Conservation (phyloP, 2,329 filamentous ascomycete genomes). For the Colletotrichum noveboracense region DNA sequence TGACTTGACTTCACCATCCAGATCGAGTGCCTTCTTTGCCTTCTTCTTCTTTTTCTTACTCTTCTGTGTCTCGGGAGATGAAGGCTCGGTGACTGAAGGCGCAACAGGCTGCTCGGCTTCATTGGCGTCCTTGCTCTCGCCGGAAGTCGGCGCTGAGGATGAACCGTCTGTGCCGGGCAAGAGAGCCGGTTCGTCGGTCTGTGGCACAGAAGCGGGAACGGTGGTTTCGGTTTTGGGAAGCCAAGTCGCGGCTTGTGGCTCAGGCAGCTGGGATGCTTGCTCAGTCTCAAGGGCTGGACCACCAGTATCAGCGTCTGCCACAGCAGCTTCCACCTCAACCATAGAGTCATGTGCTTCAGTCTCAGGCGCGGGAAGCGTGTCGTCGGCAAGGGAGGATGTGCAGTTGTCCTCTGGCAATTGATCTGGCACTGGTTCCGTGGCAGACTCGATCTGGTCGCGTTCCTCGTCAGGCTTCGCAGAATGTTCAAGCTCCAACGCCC, state of each 20-base stretch:
- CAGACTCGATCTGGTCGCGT: background rate
- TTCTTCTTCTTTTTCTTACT: slow-evolving; percentile 44
- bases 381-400: background rate
- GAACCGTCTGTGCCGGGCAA: background rate
- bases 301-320: background rate
- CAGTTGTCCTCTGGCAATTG: background rate
- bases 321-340: background rate
- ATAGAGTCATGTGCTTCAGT: background rate
- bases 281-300: background rate
- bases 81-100: background rate
- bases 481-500: slow-evolving; percentile 15
- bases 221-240: background rate
- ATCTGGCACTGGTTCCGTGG: background rate
- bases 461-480: background rate
- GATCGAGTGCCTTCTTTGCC: slow-evolving; percentile 5
- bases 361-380: slow-evolving; percentile 13
- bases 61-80: slow-evolving; percentile 27
- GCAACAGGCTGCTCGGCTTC: background rate
- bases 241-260: background rate
- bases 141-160: background rate
- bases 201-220: background rate
- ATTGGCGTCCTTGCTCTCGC: background rate
- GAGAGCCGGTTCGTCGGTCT: background rate
- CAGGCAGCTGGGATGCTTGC: background rate
- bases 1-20: background rate